Percentiles rank a stretch among this genome's conserved stretches.
phyloP scores from a whole-genome alignment of 2,329 filamentous ascomycete genomes.

The Aureobasidium sp. region DNA sequence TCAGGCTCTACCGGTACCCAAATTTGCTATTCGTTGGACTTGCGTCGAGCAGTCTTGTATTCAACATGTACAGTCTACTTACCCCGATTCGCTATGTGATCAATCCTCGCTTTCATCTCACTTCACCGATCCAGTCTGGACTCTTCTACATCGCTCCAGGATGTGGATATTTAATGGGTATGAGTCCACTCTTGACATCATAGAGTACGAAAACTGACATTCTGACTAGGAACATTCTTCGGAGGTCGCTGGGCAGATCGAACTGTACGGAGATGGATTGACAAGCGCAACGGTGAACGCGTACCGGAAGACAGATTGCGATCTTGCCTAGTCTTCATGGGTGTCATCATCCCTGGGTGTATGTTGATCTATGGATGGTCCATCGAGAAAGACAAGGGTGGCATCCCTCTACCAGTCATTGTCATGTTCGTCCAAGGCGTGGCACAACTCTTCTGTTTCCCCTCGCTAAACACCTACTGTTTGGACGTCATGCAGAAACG shows the following conservation, averaged over 20 bases:
- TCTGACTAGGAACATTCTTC: conserved; percentile 52
- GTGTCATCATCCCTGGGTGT: conserved; percentile 50
- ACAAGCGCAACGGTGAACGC: conserved; percentile 49
- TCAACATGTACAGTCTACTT: conserved; percentile 67
- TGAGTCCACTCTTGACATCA: neutral
- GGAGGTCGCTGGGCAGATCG: conserved; percentile 66
- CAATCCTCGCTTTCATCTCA: conserved; percentile 65
- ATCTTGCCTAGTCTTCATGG: conserved; percentile 50
- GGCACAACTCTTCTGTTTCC: conserved; percentile 68
- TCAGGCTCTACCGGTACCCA: conserved; percentile 59
- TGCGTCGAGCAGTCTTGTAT: conserved; percentile 57
- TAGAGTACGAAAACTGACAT: conserved; percentile 22
- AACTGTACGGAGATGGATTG: conserved; percentile 58
- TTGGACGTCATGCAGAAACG: conserved; percentile 70
- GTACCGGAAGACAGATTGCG: conserved; percentile 63
- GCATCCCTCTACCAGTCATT: conserved; percentile 57
- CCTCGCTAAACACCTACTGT: conserved; percentile 71
- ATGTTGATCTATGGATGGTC: conserved; percentile 65
- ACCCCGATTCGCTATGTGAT: conserved; percentile 65
- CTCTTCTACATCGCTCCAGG: conserved; percentile 71
- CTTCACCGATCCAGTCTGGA: conserved; percentile 58
- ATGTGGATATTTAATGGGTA: conserved; percentile 51
- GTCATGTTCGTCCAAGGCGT: conserved; percentile 69
- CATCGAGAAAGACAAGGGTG: conserved; percentile 48
- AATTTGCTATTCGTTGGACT: conserved; percentile 59